Base-by-base conservation (phyloP, 106 monocot genomes). In the Xerophyta viscosa region DNA sequence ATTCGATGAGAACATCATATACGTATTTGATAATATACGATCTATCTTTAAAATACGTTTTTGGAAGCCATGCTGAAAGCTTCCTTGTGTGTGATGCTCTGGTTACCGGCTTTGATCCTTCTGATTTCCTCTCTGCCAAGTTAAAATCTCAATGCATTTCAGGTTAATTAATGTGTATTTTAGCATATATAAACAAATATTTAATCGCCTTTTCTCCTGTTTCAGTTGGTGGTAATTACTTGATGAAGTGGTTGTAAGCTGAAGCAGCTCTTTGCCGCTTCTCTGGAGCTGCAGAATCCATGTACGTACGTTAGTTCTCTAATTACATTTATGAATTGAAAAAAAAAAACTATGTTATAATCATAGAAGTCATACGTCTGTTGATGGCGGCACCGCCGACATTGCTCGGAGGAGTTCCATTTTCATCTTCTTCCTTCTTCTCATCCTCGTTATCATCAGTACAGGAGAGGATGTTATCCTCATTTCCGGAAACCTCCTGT, bases 211-310 rank as follows among this genome's bases (percentile, higher is more conserved):
- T n/a, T n/a, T n/a, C n/a, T n/a, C n/a, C n/a, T n/a, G n/a, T n/a
- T n/a, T n/a, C n/a, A n/a, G n/a, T n/a, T n/a, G n/a, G n/a, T n/a
- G n/a, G n/a, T n/a, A n/a, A n/a, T 63, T 74, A 91, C 91, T 86
- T 91, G 86, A 92, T 92, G 67, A 92, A 92, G 33, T 58, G 77
- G 29, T 92, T 92, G 52, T 92, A 92, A 57, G 91, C 86, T 21
- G 91, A 92, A 8, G 91, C 86, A 70, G 84, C 86, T 20, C 91
- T 64, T 29, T 92, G 91, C 41, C 82, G 78, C 76, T 82, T 92
- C 73, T 92, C 91, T 31, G 91, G 91, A 67, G 91, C 91, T 92
- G 82, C n/a, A 37, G 58, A 31, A 21, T 19, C 50, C 9, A 24
- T n/a, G n/a, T n/a, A n/a, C n/a, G n/a, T n/a, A n/a, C n/a, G n/a